phyloP scores from a whole-genome alignment of 2,329 filamentous ascomycete species.

The Stagonosporopsis rhizophila region DNA sequence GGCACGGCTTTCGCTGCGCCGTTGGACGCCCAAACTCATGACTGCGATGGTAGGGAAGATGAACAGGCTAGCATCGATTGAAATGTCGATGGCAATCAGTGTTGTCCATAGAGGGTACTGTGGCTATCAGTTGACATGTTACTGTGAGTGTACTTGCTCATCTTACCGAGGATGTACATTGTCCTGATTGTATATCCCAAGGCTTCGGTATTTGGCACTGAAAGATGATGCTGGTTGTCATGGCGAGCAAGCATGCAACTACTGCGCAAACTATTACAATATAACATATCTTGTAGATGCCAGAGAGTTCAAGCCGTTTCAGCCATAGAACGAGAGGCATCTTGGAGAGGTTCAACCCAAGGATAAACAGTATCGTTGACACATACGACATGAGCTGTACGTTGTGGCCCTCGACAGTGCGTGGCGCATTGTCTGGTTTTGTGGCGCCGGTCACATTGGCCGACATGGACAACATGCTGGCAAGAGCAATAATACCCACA shows the following conservation, averaged over 20 bases:
- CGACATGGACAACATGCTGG: conserved; percentile 31
- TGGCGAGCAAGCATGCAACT: conserved; percentile 24
- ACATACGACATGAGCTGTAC: conserved; percentile 32
- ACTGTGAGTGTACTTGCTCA: not conserved
- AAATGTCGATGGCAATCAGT: conserved; percentile 27
- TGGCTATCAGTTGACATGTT: not conserved
- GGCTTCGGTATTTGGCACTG: conserved; percentile 36
- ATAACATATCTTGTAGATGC: conserved; percentile 22
- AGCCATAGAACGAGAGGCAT: conserved; percentile 33
- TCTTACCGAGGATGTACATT: conserved; percentile 35
- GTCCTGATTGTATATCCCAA: conserved; percentile 31
- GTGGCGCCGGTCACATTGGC: conserved; percentile 30
- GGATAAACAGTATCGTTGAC: conserved; percentile 33
- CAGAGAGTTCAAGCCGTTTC: conserved; percentile 23
- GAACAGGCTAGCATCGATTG: conserved; percentile 28
- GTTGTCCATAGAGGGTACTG: conserved; percentile 33
- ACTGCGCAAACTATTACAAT: conserved; percentile 21
- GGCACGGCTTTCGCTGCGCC: conserved; percentile 24
- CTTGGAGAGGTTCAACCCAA: conserved; percentile 34
- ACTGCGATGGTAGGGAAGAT: conserved; percentile 27
- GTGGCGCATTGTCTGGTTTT: conserved; percentile 26
- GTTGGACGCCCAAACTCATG: conserved; percentile 25
- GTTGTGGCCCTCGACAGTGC: conserved; percentile 4
- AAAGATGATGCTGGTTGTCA: conserved; percentile 26
- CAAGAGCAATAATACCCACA: conserved; percentile 31